Conservation (phyloP, 2,329 filamentous ascomycete species). For the Intubia oerlemansii region DNA sequence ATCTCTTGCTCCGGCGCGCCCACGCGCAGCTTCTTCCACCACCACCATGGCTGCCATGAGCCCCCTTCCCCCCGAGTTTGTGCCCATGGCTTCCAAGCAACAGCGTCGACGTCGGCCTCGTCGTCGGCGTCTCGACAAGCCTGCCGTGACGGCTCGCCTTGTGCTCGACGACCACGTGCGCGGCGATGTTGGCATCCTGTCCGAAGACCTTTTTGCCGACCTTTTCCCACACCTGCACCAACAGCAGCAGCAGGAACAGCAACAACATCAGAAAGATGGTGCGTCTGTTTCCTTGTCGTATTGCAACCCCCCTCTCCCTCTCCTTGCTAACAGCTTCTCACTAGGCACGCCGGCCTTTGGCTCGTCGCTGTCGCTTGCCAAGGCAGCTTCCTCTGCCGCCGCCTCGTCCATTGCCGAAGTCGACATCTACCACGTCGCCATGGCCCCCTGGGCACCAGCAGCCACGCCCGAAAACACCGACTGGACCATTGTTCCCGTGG, state of each 20-base stretch:
- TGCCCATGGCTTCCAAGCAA: too few species aligned
- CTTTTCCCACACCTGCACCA: conserved; percentile 42
- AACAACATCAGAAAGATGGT: conserved; percentile 25
- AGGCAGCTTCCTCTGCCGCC: conserved; percentile 1
- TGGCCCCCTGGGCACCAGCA: conserved; percentile 50
- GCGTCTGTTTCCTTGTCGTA: neutral
- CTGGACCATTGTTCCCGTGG: conserved; percentile 75
- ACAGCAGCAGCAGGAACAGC: conserved; percentile 7
- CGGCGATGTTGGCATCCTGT: conserved; percentile 69
- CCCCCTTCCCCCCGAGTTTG: too few species aligned
- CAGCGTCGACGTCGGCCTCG: too few species aligned
- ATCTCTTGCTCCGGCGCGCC: too few species aligned
- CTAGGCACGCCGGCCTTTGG: conserved; percentile 3
- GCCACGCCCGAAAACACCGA: conserved; percentile 35
- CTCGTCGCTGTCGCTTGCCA: conserved; percentile 4
- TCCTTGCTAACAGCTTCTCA: too few species aligned
- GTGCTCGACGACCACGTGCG: conserved; percentile 70
- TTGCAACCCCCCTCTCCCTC: too few species aligned
- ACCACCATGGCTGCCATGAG: too few species aligned
- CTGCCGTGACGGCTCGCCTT: conserved; percentile 57
- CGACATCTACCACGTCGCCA: conserved; percentile 41
- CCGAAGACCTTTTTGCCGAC: conserved; percentile 65
- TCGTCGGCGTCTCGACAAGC: conserved; percentile 43
- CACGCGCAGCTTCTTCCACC: too few species aligned
- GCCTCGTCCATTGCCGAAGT: conserved; percentile 9